A percentile compares a stretch with the other conserved stretches of the same genome.
Conservation (phyloP, 352 stramenopile species). For the Blastocystis sp. region DNA sequence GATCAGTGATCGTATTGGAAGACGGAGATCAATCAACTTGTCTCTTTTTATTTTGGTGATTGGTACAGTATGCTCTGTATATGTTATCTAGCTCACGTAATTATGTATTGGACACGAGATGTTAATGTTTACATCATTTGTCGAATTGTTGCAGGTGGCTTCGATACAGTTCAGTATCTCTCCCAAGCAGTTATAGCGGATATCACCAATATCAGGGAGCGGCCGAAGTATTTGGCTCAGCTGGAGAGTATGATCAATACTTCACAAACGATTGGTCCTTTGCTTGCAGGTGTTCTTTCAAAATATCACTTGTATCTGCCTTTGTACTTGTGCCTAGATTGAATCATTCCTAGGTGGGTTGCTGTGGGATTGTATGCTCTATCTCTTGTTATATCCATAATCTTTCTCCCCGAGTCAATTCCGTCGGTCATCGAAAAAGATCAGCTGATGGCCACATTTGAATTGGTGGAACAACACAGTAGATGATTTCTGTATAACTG, state of each 20-base stretch:
- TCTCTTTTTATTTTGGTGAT: not conserved
- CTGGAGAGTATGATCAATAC: slow-evolving; percentile 40
- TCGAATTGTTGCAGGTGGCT: not conserved
- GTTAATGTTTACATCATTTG: slow-evolving; percentile 15
- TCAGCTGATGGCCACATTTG: slow-evolving; percentile 26
- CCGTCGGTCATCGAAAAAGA: slow-evolving; percentile 52
- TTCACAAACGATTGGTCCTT: slow-evolving; percentile 23
- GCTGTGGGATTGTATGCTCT: not conserved
- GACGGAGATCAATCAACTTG: not conserved
- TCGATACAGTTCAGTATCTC: slow-evolving; percentile 20
- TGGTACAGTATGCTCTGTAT: not conserved
- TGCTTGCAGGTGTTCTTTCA: slow-evolving; percentile 8
- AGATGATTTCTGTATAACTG: not conserved
- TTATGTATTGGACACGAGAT: slow-evolving; percentile 2
- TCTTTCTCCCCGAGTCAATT: slow-evolving; percentile 56
- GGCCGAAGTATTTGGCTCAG: slow-evolving; percentile 27
- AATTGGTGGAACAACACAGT: not conserved
- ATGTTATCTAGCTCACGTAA: not conserved
- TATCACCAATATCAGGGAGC: slow-evolving; percentile 1
- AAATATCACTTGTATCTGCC: slow-evolving; percentile 33
- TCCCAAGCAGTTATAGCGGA: slow-evolving; percentile 51
- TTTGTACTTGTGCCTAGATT: not conserved
- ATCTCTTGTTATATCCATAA: slow-evolving; percentile 6
- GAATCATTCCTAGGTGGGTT: not conserved
- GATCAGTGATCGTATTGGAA: slow-evolving; percentile 36